These are phyloP conservation scores for Helicostylum pulchrum DNA, from an alignment of 192 early-diverging fungal genomes.

Conservation along the genomic window DNA sequence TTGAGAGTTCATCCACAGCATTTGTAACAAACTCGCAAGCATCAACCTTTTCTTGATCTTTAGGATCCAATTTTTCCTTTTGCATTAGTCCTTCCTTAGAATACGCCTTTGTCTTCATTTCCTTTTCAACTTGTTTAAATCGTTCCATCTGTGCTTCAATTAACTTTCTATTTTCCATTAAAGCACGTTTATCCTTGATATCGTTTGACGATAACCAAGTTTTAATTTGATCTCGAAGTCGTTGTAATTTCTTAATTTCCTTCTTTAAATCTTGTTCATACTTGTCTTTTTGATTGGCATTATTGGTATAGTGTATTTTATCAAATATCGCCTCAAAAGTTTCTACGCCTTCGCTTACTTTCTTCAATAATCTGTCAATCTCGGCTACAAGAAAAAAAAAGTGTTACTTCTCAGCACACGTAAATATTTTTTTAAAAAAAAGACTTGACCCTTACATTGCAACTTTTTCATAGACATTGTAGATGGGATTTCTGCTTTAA, in stretches of 20 bases:
- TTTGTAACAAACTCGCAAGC: conserved; percentile 79
- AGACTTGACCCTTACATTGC: conserved; percentile 4
- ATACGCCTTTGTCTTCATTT: conserved; percentile 98
- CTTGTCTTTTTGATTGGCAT: conserved; percentile 93
- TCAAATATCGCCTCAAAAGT: conserved; percentile 89
- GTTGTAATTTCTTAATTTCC: conserved; percentile 98
- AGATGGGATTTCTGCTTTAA: not conserved
- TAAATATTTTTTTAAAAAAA: not conserved
- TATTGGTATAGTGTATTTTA: conserved; percentile 80
- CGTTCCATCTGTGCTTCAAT: conserved; percentile 99
- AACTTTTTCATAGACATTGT: conserved; percentile 14
- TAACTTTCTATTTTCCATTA: conserved; percentile 87
- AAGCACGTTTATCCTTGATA: conserved; percentile 93
- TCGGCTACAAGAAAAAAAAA: conserved; percentile 59
- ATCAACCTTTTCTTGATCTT: conserved; percentile 89
- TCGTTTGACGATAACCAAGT: conserved; percentile 93
- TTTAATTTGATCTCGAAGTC: conserved; percentile 96
- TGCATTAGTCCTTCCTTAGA: conserved; percentile 90
- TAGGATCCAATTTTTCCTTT: conserved; percentile 83
- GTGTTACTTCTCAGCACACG: not conserved
- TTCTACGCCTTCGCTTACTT: conserved; percentile 93
- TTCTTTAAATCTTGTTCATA: conserved; percentile 96
- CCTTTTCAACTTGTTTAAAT: conserved; percentile 97
- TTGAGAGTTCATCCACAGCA: conserved; percentile 76
- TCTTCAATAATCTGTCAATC: conserved; percentile 94